These are phyloP conservation scores for Linum tenue DNA, from an alignment of 345 rosid species.

Conservation along the genomic window DNA sequence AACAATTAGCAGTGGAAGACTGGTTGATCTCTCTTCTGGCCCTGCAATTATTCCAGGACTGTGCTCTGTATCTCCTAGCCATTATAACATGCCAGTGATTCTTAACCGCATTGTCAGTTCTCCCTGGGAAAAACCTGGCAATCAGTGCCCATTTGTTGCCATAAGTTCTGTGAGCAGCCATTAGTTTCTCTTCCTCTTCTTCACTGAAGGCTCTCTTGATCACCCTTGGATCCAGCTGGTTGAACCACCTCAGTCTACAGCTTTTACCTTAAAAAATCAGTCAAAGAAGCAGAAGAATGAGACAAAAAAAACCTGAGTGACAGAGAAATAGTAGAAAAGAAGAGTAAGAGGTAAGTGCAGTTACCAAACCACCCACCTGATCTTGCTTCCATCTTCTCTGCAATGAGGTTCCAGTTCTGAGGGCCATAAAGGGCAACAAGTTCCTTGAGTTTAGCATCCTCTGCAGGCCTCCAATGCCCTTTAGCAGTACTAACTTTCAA, in stretches of 20 bases:
- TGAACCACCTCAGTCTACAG: slow-evolving; percentile 48
- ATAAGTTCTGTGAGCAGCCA: slow-evolving; percentile 48
- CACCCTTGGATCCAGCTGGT: slow-evolving; percentile 40
- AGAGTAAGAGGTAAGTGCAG: neutral
- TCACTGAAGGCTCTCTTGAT: slow-evolving; percentile 30
- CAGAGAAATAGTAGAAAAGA: neutral
- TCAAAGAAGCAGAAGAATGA: no score
- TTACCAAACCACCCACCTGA: slow-evolving; percentile 21
- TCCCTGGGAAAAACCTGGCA: slow-evolving; percentile 49
- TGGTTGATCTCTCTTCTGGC: slow-evolving; percentile 23
- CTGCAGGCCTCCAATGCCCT: no score
- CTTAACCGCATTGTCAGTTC: slow-evolving; percentile 17
- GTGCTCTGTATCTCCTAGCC: slow-evolving; percentile 50
- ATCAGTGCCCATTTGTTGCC: slow-evolving; percentile 68
- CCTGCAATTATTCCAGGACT: slow-evolving; percentile 23
- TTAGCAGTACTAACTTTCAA: no score
- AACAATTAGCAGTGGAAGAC: slow-evolving; percentile 15
- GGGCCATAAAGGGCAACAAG: neutral
- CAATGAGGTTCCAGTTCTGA: slow-evolving; percentile 18
- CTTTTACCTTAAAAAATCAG: slow-evolving; percentile 28
- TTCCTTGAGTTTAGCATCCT: no score
- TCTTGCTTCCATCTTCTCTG: slow-evolving; percentile 21
- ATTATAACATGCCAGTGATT: slow-evolving; percentile 67
- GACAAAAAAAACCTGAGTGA: neutral
- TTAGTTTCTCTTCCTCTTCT: slow-evolving; percentile 39